Conservation (phyloP, 202 grass and related monocot species). For the Panicum virgatum region DNA sequence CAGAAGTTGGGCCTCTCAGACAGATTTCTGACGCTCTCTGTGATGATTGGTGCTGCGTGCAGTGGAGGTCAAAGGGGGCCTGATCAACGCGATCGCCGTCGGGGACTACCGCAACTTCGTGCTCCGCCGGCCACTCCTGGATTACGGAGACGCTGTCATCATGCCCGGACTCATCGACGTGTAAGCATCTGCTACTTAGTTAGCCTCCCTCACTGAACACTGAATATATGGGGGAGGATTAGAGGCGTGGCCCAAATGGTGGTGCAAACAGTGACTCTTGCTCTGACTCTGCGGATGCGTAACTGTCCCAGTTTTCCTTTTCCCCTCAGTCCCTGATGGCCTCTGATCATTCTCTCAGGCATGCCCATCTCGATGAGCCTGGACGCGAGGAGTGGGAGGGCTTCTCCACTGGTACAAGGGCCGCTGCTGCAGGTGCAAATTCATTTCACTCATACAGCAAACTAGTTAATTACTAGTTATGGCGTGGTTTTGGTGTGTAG, state of each 20-base stretch:
- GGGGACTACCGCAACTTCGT: conserved; percentile 53
- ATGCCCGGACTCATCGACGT: conserved; percentile 97
- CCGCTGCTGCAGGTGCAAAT: conserved; percentile 72
- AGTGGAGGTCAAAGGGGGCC: conserved; percentile 86
- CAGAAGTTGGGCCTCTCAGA: no score
- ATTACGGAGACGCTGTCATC: conserved; percentile 84
- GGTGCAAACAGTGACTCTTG: neutral
- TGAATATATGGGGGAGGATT: no score
- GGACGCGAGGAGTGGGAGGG: conserved; percentile 90
- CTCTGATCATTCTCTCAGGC: conserved; percentile 40
- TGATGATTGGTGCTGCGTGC: neutral
- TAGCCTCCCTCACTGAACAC: neutral
- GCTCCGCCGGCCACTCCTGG: conserved; percentile 47
- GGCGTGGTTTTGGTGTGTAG: neutral
- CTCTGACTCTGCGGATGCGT: neutral
- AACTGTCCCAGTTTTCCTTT: neutral
- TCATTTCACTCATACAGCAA: neutral
- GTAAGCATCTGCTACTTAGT: conserved; percentile 17
- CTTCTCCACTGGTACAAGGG: conserved; percentile 86
- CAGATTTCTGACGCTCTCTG: neutral
- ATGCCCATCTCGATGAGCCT: conserved; percentile 85
- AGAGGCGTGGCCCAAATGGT: neutral
- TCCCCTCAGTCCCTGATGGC: neutral
- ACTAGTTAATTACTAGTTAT: neutral
- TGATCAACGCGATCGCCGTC: conserved; percentile 66